A percentile compares a stretch with the other conserved stretches of the same genome.
phyloP scores from a whole-genome alignment of 2,329 filamentous ascomycete genomes.

The Esteya vermicola region DNA sequence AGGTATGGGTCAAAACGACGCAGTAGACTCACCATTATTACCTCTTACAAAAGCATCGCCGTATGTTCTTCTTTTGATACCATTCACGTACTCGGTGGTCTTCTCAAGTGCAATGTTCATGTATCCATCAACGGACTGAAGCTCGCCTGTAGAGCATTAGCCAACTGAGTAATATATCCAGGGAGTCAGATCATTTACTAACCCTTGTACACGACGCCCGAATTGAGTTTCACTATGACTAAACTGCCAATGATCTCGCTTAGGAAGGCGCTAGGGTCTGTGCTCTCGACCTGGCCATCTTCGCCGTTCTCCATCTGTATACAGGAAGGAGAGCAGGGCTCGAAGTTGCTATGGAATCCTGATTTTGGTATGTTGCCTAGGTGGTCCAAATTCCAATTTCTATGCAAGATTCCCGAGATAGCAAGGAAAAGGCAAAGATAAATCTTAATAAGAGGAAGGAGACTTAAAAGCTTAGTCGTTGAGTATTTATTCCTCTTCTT shows the following conservation, averaged over 20 bases:
- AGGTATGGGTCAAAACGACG: not conserved
- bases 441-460: too few relatives aligned
- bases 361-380: too few relatives aligned
- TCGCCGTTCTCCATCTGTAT: slow-evolving; percentile 79
- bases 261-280: slow-evolving; percentile 86
- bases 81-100: slow-evolving; percentile 82
- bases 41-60: slow-evolving; percentile 92
- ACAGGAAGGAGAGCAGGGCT: too few relatives aligned
- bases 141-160: slow-evolving; percentile 50
- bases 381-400: too few relatives aligned
- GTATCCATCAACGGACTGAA: slow-evolving; percentile 95
- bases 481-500: too few relatives aligned
- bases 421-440: too few relatives aligned
- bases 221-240: slow-evolving; percentile 95
- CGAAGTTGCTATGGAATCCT: too few relatives aligned
- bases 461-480: too few relatives aligned
- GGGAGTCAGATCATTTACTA: slow-evolving; percentile 10
- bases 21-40: slow-evolving; percentile 62
- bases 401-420: too few relatives aligned
- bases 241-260: slow-evolving; percentile 87
- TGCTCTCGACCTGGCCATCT: slow-evolving; percentile 50
- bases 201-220: slow-evolving; percentile 98
- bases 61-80: slow-evolving; percentile 66
- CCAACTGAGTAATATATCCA: not conserved
- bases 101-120: slow-evolving; percentile 99